These are phyloP conservation scores for Pseudogymnoascus sp. DNA, from an alignment of 2,329 filamentous ascomycete genomes.

Conservation along the genomic window DNA sequence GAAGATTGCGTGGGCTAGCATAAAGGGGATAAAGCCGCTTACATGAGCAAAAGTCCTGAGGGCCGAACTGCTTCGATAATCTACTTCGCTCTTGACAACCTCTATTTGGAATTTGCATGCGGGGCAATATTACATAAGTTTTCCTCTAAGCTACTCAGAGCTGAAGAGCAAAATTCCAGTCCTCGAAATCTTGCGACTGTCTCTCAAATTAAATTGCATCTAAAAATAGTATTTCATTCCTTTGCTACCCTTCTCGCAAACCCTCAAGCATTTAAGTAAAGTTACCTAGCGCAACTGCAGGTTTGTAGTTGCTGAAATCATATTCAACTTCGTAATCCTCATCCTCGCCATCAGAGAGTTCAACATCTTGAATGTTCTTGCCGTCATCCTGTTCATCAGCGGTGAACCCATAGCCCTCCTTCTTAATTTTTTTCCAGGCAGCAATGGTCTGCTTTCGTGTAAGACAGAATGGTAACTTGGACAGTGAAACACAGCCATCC, in stretches of 20 bases:
- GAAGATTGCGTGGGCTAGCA: no score
- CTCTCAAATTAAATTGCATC: background rate
- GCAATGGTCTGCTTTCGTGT: constrained; percentile 28
- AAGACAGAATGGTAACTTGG: constrained; percentile 28
- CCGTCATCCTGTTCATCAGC: constrained; percentile 27
- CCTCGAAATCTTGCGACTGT: no score
- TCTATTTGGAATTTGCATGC: no score
- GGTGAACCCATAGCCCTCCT: constrained; percentile 29
- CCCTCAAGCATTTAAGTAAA: background rate
- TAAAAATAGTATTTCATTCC: background rate
- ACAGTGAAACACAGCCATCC: constrained; percentile 25
- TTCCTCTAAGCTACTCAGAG: no score
- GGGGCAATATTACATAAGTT: no score
- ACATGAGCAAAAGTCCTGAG: no score
- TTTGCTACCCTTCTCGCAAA: background rate
- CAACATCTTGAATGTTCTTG: constrained; percentile 28
- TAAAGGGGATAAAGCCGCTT: no score
- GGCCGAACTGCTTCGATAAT: no score
- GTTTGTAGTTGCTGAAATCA: constrained; percentile 26
- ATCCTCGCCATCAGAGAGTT: constrained; percentile 27
- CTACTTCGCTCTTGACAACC: no score
- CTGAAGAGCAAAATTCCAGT: no score
- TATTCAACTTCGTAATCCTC: constrained; percentile 30
- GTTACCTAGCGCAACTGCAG: background rate
- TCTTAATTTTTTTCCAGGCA: constrained; percentile 28